A percentile compares a stretch with the other conserved stretches of the same genome.
Conservation (phyloP, 495 filamentous ascomycete genomes). For the Pyrenula aspistea region DNA sequence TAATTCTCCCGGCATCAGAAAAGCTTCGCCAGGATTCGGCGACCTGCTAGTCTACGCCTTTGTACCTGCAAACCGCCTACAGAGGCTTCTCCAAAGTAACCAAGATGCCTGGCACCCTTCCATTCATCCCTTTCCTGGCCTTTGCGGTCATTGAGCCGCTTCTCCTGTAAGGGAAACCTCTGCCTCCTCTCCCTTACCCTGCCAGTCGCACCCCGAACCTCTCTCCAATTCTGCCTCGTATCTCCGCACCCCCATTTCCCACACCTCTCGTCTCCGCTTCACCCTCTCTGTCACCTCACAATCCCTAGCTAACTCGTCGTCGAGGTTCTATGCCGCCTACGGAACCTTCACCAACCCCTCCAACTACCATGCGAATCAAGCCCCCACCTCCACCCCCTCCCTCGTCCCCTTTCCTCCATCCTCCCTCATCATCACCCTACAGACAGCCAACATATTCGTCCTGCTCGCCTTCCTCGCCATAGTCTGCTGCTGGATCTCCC, state of each 20-base stretch:
- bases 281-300: background rate
- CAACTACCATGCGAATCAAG: conserved; percentile 50
- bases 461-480: conserved; percentile 52
- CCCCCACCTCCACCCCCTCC: conserved; percentile 22
- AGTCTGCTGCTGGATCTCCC: conserved; percentile 46
- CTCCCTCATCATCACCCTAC: conserved; percentile 38
- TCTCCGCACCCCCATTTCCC: conserved; percentile 5
- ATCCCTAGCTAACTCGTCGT: background rate
- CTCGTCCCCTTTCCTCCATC: conserved; percentile 23
- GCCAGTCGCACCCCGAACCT: conserved; percentile 10
- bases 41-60: no score
- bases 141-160: conserved; percentile 53
- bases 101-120: conserved; percentile 26
- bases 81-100: background rate
- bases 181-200: background rate
- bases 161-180: conserved; percentile 38
- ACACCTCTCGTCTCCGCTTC: conserved; percentile 1
- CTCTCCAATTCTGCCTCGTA: conserved; percentile 1
- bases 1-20: no score
- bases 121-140: conserved; percentile 27
- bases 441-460: conserved; percentile 57
- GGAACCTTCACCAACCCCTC: conserved; percentile 40
- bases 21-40: no score
- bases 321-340: conserved; percentile 42
- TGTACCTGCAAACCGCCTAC: no score